A percentile compares a stretch with the other conserved stretches of the same genome.
phyloP scores from a whole-genome alignment of 2,329 filamentous ascomycete species.

The Fusarium sp. region DNA sequence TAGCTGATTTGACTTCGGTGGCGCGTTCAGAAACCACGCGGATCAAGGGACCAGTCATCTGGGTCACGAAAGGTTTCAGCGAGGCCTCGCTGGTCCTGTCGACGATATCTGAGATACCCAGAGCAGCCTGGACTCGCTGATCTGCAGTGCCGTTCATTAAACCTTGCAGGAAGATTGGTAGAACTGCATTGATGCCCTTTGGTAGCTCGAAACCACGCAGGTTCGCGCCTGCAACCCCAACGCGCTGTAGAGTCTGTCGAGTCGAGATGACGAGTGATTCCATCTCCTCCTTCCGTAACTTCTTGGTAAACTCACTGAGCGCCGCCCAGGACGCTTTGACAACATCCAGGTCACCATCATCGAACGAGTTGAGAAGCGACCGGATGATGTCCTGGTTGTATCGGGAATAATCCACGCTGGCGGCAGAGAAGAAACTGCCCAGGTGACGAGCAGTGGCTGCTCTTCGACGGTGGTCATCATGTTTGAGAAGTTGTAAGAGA shows the following conservation, averaged over 20 bases:
- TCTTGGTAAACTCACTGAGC: conserved; percentile 88
- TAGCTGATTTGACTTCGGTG: conserved; percentile 95
- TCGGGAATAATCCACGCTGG: conserved; percentile 90
- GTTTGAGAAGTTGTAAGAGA: conserved; percentile 88
- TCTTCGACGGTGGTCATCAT: conserved; percentile 91
- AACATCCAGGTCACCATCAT: conserved; percentile 86
- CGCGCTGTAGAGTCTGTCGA: conserved; percentile 86
- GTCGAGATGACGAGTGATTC: conserved; percentile 91
- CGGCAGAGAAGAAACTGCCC: conserved; percentile 86
- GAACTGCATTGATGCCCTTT: conserved; percentile 96
- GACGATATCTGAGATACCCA: conserved; percentile 96
- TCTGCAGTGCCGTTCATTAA: conserved; percentile 96
- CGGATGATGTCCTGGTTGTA: conserved; percentile 98
- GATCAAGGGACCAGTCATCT: conserved; percentile 97
- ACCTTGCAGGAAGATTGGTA: conserved; percentile 98
- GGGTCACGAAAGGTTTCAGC: conserved; percentile 94
- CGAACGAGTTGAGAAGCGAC: conserved; percentile 90
- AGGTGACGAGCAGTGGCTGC: conserved; percentile 85
- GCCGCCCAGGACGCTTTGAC: conserved; percentile 93
- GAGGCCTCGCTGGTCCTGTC: conserved; percentile 91
- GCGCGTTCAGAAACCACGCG: conserved; percentile 97
- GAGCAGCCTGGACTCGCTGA: conserved; percentile 90
- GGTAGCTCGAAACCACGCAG: conserved; percentile 91
- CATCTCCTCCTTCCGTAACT: conserved; percentile 97
- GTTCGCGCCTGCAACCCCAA: conserved; percentile 88